A percentile compares a stretch with the other conserved stretches of the same genome.
phyloP scores from a whole-genome alignment of 2,329 filamentous ascomycete genomes.

The Fusarium beomiforme region DNA sequence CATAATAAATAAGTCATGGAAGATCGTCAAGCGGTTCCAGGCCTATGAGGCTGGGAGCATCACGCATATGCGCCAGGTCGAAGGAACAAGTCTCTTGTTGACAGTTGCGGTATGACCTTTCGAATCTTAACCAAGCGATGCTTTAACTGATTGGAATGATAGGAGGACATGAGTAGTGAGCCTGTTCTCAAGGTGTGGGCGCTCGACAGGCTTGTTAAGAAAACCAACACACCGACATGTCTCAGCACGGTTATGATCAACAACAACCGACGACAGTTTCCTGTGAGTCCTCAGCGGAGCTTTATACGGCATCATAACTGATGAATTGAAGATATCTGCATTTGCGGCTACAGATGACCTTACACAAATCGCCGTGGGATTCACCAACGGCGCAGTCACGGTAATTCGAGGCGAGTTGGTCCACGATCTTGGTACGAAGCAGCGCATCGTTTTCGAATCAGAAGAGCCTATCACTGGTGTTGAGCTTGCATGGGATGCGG shows the following conservation, averaged over 20 bases:
- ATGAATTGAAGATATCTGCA: slow-evolving; percentile 73
- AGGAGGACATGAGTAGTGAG: slow-evolving; percentile 88
- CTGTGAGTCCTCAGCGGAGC: slow-evolving; percentile 61
- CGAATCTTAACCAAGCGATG: not conserved
- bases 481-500: slow-evolving; percentile 70
- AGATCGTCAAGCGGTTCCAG: slow-evolving; percentile 84
- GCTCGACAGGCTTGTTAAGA: slow-evolving; percentile 92
- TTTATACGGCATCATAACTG: not conserved
- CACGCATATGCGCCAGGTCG: slow-evolving; percentile 91
- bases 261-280: slow-evolving; percentile 92
- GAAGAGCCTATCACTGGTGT: slow-evolving; percentile 96
- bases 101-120: slow-evolving; percentile 70
- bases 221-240: slow-evolving; percentile 88
- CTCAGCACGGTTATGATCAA: slow-evolving; percentile 86
- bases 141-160: slow-evolving; percentile 23
- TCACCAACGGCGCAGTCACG: slow-evolving; percentile 93
- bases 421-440: slow-evolving; percentile 92
- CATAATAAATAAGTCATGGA: slow-evolving; percentile 88
- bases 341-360: slow-evolving; percentile 89
- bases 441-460: slow-evolving; percentile 94
- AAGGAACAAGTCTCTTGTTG: slow-evolving; percentile 85
- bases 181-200: slow-evolving; percentile 98
- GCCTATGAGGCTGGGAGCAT: slow-evolving; percentile 84
- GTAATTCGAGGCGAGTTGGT: slow-evolving; percentile 94
- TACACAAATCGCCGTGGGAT: slow-evolving; percentile 92